Evolutionary conservation across 176 grass and related monocot species (phyloP).

Genomic region (Rhynchospora tenuis): DNA sequence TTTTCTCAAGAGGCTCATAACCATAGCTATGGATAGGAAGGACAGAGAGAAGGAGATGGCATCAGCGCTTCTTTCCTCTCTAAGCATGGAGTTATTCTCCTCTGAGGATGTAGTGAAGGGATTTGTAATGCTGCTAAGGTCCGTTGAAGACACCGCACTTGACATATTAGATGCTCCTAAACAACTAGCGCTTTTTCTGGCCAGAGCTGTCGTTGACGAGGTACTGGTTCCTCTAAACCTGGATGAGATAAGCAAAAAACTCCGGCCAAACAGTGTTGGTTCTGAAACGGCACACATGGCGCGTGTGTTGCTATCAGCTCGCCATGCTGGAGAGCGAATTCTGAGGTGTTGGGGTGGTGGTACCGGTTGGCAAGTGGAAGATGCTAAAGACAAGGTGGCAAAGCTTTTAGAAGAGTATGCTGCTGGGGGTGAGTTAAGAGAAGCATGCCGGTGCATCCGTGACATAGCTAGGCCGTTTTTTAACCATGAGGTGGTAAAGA

Average conservation of each 20-base stretch:
- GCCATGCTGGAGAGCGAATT: constrained; percentile 73
- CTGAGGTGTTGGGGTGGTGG: constrained; percentile 84
- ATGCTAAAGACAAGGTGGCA: constrained; percentile 75
- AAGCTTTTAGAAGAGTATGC: constrained; percentile 78
- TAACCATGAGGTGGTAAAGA: constrained; percentile 93
- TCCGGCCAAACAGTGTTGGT: constrained; percentile 42
- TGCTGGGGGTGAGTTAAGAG: constrained; percentile 50
- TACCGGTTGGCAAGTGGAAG: constrained; percentile 80
- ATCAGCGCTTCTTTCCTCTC: constrained; percentile 65
- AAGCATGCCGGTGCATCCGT: constrained; percentile 78
- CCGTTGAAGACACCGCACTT: constrained; percentile 62
- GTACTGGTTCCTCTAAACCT: constrained; percentile 63
- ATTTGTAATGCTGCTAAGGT: constrained; percentile 73
- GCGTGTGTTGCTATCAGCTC: constrained; percentile 47
- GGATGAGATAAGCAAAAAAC: constrained; percentile 62
- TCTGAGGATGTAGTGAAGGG: constrained; percentile 74
- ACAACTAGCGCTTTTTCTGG: constrained; percentile 79
- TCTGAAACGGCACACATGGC: constrained; percentile 57
- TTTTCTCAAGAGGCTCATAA: constrained; percentile 78
- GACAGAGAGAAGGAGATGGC: constrained; percentile 90
- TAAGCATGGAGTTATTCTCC: constrained; percentile 70
- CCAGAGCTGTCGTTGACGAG: constrained; percentile 78
- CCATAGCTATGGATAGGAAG: constrained; percentile 67
- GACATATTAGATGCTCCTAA: constrained; percentile 78
- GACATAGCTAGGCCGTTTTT: constrained; percentile 83